Evolutionary conservation across 441 rosid species (phyloP).

Genomic region (Syzygium syzygioides): DNA sequence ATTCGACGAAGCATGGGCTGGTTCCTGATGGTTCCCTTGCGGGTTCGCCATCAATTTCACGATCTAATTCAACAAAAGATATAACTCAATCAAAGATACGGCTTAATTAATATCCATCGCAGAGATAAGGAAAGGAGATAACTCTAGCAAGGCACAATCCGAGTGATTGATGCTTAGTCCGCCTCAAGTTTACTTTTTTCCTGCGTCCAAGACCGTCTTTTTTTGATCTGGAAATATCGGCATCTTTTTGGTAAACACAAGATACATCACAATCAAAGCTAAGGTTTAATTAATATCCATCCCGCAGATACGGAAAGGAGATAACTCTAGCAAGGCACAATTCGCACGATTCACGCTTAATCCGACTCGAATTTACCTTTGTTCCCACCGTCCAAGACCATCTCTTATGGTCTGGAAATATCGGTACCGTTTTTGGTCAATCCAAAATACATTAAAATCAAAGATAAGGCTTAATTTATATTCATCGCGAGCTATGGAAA

Average conservation of each 20-base stretch:
- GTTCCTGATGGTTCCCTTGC: conserved; percentile 35
- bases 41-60: conserved; percentile 44
- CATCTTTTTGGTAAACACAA: neutral
- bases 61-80: neutral
- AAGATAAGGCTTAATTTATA: neutral
- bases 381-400: neutral
- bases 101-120: neutral
- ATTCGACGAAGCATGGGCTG: conserved; percentile 22
- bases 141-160: neutral
- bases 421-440: neutral
- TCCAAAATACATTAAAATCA: neutral
- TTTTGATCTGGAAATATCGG: neutral
- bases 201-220: neutral
- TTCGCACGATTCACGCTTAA: neutral
- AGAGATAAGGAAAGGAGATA: neutral
- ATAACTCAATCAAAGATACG: neutral
- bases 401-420: neutral
- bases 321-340: neutral
- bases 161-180: neutral
- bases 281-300: neutral
- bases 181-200: neutral
- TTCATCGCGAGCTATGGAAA: neutral
- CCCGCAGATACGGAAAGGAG: neutral
- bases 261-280: neutral
- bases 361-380: neutral